Base-by-base conservation (phyloP, 2,329 filamentous ascomycete genomes). In the Colletotrichum tropicicola region DNA sequence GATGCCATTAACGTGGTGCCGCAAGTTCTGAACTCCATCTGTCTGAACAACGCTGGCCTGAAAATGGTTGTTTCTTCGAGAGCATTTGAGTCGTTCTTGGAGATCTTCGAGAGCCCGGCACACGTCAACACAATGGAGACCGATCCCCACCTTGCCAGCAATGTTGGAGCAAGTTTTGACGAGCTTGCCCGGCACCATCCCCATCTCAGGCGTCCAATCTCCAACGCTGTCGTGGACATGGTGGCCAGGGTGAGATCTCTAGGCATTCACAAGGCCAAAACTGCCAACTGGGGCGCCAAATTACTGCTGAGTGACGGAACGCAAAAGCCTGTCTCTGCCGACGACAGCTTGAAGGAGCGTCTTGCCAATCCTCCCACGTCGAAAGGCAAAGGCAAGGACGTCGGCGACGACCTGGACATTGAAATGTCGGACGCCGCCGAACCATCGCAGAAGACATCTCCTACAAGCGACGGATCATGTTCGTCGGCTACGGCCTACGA, bases 121-220 rank as follows among this genome's bases (percentile, higher is more conserved):
- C 97, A 99, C 77, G 89, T 99, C 62, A 92, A 92, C 70, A 91
- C 91, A 68, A 89, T 99, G 85, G 89, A 92, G 67, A 82, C 84
- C 37, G 95, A 97, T 69, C 82, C 86, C 5, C 82, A 84, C 35
- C 83, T 97, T 62, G 87, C 94, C 9, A 87, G 86, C 28, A 87
- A 89, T 39, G 86, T 99, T 52, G 96, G 96, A 10, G 87, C 87
- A 25, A 92, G 90, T 41, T 98, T 99, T 73, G 96, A 99, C 75
- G 96, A 99, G 77, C 85, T 99, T 64, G 92, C 95, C 55, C 90
- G 96, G 41, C 96, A 99, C 74, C 96, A 99, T 72, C 96, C 97
- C 1, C 85, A 88, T 21, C 81, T 99, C 45, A 92, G 94, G 69
- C 86, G 87, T 9, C 86, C 90, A 3, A 96, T 99, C 64, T 89